Percentiles rank a stretch among this genome's conserved stretches.
Conservation (phyloP, 169 alveolate species). For the Neospora caninum region DNA sequence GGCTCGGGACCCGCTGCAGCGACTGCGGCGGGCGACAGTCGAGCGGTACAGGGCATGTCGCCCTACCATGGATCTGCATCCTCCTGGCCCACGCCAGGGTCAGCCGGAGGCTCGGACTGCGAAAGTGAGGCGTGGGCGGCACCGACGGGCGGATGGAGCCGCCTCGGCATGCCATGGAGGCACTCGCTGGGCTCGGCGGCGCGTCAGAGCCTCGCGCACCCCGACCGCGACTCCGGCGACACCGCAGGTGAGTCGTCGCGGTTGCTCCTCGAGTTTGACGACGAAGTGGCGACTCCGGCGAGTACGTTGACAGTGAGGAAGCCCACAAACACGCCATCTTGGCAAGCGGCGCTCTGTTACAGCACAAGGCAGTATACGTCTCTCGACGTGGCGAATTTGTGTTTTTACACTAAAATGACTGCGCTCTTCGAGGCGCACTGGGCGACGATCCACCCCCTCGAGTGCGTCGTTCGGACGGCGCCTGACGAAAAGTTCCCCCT, state of each 20-base stretch:
- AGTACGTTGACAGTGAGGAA: background rate
- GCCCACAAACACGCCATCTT: background rate
- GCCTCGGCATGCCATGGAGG: background rate
- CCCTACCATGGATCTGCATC: background rate
- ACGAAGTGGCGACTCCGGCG: background rate
- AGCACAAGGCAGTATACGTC: constrained; percentile 28
- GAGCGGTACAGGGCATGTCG: background rate
- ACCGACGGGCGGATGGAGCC: background rate
- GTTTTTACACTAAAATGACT: background rate
- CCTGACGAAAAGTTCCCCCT: background rate
- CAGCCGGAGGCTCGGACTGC: too few relatives aligned
- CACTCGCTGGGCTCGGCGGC: background rate
- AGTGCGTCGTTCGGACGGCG: constrained; percentile 16
- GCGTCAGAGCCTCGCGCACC: background rate
- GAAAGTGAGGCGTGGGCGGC: background rate
- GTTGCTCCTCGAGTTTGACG: background rate
- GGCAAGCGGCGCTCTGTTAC: constrained; percentile 43
- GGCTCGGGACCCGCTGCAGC: background rate
- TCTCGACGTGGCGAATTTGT: background rate
- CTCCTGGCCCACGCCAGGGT: background rate
- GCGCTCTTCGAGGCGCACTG: constrained; percentile 37
- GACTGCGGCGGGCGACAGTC: background rate
- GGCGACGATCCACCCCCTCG: constrained; percentile 34
- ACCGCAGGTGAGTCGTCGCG: background rate
- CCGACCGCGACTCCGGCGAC: background rate